Evolutionary conservation across 2,329 filamentous ascomycete species (phyloP).

Genomic region (Cytospora mali): DNA sequence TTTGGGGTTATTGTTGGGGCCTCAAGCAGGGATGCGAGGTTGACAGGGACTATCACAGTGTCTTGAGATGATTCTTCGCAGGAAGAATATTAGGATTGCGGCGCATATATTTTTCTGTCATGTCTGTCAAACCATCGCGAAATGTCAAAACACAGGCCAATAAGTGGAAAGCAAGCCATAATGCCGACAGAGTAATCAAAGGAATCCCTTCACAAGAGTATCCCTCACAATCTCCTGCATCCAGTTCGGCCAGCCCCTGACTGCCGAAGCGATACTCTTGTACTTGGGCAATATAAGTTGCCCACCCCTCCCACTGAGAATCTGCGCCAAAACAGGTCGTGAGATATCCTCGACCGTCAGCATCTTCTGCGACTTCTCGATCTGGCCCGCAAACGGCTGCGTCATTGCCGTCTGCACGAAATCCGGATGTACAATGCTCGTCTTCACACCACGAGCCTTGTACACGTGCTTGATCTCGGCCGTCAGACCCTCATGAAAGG

Average conservation of each 20-base stretch:
- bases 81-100: no score
- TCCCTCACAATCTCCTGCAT: conserved; percentile 39
- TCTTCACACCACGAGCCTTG: conserved; percentile 55
- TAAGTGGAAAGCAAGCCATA: not conserved
- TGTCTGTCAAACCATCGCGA: not conserved
- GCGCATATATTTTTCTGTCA: not conserved
- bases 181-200: no score
- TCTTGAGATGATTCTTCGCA: not conserved
- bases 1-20: conserved; percentile 49
- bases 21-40: conserved; percentile 49
- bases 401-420: conserved; percentile 54
- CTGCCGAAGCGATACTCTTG: conserved; percentile 32
- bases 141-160: not conserved
- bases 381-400: conserved; percentile 35
- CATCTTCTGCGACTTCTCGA: conserved; percentile 36
- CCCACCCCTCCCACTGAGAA: conserved; percentile 51
- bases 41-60: conserved; percentile 39
- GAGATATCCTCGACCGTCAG: conserved; percentile 47
- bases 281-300: conserved; percentile 49
- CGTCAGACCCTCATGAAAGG: conserved; percentile 59
- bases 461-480: conserved; percentile 52
- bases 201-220: not conserved
- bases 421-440: conserved; percentile 49
- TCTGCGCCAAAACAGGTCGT: conserved; percentile 51
- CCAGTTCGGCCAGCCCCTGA: conserved; percentile 48